These are phyloP conservation scores for Hanseniaspora uvarum DNA, from an alignment of 1,139 yeast species.

Conservation along the genomic window DNA sequence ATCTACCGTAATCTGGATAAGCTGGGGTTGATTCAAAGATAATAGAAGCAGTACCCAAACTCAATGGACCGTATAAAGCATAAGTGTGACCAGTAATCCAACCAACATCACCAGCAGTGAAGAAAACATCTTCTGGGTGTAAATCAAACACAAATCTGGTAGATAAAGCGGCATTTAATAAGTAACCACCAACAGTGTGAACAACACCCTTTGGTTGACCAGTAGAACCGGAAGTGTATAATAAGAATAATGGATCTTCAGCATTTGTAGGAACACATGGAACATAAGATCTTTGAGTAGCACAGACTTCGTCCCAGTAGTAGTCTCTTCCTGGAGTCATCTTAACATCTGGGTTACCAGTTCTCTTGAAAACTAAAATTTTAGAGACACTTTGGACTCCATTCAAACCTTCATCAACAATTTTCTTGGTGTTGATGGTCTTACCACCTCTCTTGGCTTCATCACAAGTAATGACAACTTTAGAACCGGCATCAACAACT, in stretches of 20 bases:
- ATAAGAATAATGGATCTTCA: conserved; percentile 84
- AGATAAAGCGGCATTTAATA: conserved; percentile 88
- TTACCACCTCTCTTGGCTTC: conserved; percentile 96
- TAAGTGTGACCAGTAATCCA: conserved; percentile 99
- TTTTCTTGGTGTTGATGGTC: conserved; percentile 78
- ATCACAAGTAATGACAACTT: conserved; percentile 87
- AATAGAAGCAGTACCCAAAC: conserved; percentile 79
- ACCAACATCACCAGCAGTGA: conserved; percentile 98
- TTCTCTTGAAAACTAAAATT: conserved; percentile 78
- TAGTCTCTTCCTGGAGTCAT: conserved; percentile 78
- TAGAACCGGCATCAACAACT: conserved; percentile 76
- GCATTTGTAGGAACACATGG: conserved; percentile 82
- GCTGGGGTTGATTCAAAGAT: conserved; percentile 98
- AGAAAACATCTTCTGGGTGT: conserved; percentile 75
- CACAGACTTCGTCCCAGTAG: conserved; percentile 87
- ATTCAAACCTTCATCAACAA: conserved; percentile 84
- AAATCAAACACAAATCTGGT: conserved; percentile 89
- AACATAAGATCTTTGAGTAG: conserved; percentile 69
- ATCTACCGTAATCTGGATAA: conserved; percentile 90
- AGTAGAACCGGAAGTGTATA: conserved; percentile 92
- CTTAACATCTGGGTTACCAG: conserved; percentile 47
- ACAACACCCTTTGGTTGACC: conserved; percentile 98
- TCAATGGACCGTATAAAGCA: conserved; percentile 86
- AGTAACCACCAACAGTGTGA: conserved; percentile 87
- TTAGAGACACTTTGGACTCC: conserved; percentile 71